A percentile compares a stretch with the other conserved stretches of the same genome.
phyloP scores from a whole-genome alignment of 352 stramenopile species.

The Globisporangium recalcitrans region DNA sequence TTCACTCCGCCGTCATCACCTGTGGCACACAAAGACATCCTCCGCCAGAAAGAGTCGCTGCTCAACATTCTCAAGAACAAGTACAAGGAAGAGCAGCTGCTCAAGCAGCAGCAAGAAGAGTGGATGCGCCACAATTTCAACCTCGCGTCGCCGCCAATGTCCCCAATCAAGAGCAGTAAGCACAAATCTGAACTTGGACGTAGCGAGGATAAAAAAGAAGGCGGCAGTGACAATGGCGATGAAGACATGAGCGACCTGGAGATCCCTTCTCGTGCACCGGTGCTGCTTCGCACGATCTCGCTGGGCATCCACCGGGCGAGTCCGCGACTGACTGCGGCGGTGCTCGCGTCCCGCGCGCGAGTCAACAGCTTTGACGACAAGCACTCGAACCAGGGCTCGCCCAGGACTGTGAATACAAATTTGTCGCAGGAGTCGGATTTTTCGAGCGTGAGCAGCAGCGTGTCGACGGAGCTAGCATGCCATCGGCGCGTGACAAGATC shows the following conservation, averaged over 20 bases:
- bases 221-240: slow-evolving; percentile 14
- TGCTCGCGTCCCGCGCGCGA: slow-evolving; percentile 37
- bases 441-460: slow-evolving; percentile 58
- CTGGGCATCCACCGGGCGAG: slow-evolving; percentile 37
- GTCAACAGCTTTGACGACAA: slow-evolving; percentile 29
- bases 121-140: slow-evolving; percentile 54
- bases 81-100: slow-evolving; percentile 52
- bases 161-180: slow-evolving; percentile 22
- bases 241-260: slow-evolving; percentile 12
- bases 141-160: slow-evolving; percentile 23
- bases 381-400: slow-evolving; percentile 11
- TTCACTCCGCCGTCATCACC: slow-evolving; percentile 53
- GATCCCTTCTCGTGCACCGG: slow-evolving; percentile 26
- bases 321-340: slow-evolving; percentile 37
- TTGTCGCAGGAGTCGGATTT: slow-evolving; percentile 25
- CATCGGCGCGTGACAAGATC: slow-evolving; percentile 54
- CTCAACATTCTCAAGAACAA: slow-evolving; percentile 60
- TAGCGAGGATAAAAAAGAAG: background rate
- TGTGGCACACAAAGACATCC: slow-evolving; percentile 55
- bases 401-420: slow-evolving; percentile 12
- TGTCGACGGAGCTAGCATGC: slow-evolving; percentile 43
- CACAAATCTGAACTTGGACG: background rate
- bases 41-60: slow-evolving; percentile 52
- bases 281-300: slow-evolving; percentile 41
- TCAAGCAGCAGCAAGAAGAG: slow-evolving; percentile 71